Base-by-base conservation (phyloP, 768 basidiomycete genomes). In the Suillus spraguei region DNA sequence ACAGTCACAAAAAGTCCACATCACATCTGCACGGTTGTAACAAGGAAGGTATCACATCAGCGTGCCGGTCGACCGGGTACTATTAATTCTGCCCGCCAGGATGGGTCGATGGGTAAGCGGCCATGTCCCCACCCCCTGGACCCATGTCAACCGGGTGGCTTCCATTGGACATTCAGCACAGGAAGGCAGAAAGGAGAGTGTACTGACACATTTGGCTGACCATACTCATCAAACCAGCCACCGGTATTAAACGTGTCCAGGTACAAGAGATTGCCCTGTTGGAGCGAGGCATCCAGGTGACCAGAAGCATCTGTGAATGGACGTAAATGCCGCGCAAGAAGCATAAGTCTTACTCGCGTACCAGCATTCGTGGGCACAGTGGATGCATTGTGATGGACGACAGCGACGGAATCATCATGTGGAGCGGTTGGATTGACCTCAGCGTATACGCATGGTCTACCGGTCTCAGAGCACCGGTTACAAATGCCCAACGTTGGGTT, bases 121-220 rank as follows among this genome's bases (percentile, higher is more conserved):
- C 20, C 20, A 35, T 53, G 11, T 32, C 39, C 24, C 39, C 56
- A 20, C 13, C 13, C 38, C 28, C 39, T 32, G 39, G 16, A 58
- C 41, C 39, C 56, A 58, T 41, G 38, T 6, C 9, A 28, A 38
- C 55, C 39, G 10, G 6, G 39, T 42, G 10, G 24, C 17, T 28
- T 58, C 56, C 39, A 58, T 58, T 20, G 28, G 39, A 58, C 24
- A 13, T 17, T 58, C 39, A 58, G 24, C 24, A 58, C 56, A 41
- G 17, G 39, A 58, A 58, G 17, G 8, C 39, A 6, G 4, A 41
- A 58, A 41, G 56, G 28, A 41, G 41, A 20, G 28, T 32, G 24
- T 41, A 58, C 56, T 20, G 13, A 58, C 56, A 17, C 55, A 39
- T 39, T 41, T 17, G 24, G 39, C 24, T 58, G 56, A 41, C 24